Evolutionary conservation across 345 rosid genomes (phyloP).

Genomic region (Citrus maxima): DNA sequence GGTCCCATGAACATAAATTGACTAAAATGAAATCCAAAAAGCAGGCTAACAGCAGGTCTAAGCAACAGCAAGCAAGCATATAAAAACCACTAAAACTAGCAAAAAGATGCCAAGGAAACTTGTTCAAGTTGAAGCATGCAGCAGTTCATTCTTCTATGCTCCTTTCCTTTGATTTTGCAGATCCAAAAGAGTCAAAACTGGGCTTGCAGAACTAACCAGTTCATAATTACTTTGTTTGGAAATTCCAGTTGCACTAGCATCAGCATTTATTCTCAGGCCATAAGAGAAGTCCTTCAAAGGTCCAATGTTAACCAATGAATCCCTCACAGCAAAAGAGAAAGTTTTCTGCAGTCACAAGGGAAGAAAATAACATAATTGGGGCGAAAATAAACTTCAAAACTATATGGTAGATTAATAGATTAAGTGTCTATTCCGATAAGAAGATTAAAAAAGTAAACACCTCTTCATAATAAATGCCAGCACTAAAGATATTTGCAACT

Average conservation of each 20-base stretch:
- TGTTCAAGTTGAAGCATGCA: conserved; percentile 1
- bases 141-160: background rate
- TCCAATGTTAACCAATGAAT: conserved; percentile 87
- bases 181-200: conserved; percentile 1
- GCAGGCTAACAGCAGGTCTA: background rate
- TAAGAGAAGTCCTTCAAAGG: conserved; percentile 95
- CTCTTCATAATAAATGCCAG: background rate
- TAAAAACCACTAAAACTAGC: background rate
- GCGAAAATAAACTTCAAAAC: conserved; percentile 7
- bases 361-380: conserved; percentile 18
- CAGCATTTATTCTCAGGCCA: conserved; percentile 87
- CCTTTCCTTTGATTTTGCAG: conserved; percentile 1
- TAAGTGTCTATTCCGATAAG: background rate
- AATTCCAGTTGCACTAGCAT: conserved; percentile 86
- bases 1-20: background rate
- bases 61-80: background rate
- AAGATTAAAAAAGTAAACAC: background rate
- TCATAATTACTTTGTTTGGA: conserved; percentile 98
- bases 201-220: conserved; percentile 57
- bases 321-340: conserved; percentile 92
- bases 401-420: background rate
- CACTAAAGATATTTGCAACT: background rate
- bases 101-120: background rate
- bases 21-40: background rate
- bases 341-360: conserved; percentile 60